These are phyloP conservation scores for Exophiala viscosa DNA, from an alignment of 2,329 filamentous ascomycete species.

Conservation along the genomic window DNA sequence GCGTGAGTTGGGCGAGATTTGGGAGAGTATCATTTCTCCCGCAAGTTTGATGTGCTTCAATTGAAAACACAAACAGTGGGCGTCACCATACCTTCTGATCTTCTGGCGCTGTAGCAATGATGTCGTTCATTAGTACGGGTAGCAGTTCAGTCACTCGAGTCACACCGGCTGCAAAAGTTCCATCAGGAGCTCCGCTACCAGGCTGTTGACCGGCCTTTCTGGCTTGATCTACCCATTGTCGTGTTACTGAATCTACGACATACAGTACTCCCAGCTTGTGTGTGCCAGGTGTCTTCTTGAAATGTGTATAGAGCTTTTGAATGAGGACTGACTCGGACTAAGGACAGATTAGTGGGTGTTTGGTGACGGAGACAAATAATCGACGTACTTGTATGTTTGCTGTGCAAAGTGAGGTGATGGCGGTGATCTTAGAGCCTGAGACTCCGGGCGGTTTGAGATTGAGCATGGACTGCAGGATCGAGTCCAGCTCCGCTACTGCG, in stretches of 20 bases:
- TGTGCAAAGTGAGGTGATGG: conserved; percentile 82
- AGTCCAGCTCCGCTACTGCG: conserved; percentile 85
- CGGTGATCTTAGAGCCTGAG: conserved; percentile 84
- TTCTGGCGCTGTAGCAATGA: conserved; percentile 78
- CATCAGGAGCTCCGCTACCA: conserved; percentile 76
- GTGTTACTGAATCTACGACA: conserved; percentile 99
- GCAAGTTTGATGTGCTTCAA: no score
- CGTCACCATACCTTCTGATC: conserved; percentile 84
- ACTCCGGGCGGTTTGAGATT: conserved; percentile 88
- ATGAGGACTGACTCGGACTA: conserved; percentile 93
- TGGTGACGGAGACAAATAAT: not conserved
- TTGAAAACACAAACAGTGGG: conserved; percentile 3
- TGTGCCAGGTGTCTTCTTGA: conserved; percentile 89
- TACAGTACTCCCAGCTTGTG: conserved; percentile 99
- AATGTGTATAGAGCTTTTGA: conserved; percentile 93
- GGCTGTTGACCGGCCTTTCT: conserved; percentile 79
- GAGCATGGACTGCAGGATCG: conserved; percentile 86
- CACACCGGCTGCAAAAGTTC: conserved; percentile 91
- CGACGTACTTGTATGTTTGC: conserved; percentile 80
- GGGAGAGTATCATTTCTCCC: no score
- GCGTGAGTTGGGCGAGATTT: no score
- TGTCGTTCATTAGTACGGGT: conserved; percentile 91
- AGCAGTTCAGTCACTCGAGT: conserved; percentile 95
- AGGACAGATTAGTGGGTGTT: conserved; percentile 29
- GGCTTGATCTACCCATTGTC: conserved; percentile 96